Conservation (phyloP, 306 rosid species). For the Fagus crenata region DNA sequence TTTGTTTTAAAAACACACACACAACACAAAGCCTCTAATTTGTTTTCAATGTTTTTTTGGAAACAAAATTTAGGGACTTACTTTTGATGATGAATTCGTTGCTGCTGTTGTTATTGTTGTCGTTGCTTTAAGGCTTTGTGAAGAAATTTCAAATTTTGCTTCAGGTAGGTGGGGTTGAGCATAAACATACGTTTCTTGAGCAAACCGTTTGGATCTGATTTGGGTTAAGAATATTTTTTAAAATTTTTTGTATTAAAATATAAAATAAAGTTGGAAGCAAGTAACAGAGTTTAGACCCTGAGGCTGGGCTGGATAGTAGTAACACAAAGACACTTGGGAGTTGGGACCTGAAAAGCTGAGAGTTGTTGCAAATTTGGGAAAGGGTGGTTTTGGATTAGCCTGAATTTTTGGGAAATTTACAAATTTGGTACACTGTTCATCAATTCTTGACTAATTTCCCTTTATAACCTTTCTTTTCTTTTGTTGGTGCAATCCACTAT, state of each 20-base stretch:
- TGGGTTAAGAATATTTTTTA: too few relatives aligned
- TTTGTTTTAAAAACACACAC: background rate
- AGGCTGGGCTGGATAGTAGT: background rate
- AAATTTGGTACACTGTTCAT: background rate
- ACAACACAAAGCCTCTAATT: conserved; percentile 3
- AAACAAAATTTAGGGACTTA: conserved; percentile 3
- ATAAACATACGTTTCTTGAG: conserved; percentile 40
- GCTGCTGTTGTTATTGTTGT: conserved; percentile 14
- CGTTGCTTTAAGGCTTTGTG: conserved; percentile 31
- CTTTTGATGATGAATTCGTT: conserved; percentile 18
- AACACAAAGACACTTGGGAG: conserved; percentile 14
- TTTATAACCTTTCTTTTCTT: conserved; percentile 9
- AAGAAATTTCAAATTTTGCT: conserved; percentile 34
- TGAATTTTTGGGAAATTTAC: conserved; percentile 19
- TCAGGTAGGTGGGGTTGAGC: conserved; percentile 42
- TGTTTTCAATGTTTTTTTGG: conserved; percentile 6
- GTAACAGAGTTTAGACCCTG: background rate
- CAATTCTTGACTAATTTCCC: background rate
- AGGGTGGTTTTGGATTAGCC: conserved; percentile 16
- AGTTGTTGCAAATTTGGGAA: background rate
- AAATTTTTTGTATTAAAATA: background rate
- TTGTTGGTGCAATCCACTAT: background rate
- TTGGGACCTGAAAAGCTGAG: conserved; percentile 19
- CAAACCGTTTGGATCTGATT: conserved; percentile 51
- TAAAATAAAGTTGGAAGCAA: background rate